Evolutionary conservation across 148 eudicot species (phyloP).

Genomic region (Diospyros kaki): DNA sequence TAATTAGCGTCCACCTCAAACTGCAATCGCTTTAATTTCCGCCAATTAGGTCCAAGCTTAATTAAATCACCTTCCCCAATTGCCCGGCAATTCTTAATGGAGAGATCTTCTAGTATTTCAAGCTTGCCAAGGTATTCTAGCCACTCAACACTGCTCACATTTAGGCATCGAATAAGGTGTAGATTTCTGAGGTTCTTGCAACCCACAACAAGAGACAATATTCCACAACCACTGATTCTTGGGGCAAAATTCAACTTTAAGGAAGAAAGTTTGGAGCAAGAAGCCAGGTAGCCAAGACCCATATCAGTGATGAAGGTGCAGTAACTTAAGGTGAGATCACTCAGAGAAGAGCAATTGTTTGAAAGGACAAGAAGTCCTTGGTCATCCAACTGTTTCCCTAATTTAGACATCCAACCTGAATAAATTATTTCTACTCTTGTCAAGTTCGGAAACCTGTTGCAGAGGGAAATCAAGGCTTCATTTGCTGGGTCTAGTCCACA

Average conservation of each 20-base stretch:
- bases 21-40: conserved; percentile 53
- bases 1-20: conserved; percentile 84
- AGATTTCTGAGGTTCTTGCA: conserved; percentile 57
- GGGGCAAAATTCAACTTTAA: conserved; percentile 73
- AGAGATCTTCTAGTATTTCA: conserved; percentile 56
- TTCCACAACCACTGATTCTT: conserved; percentile 79
- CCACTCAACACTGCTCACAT: conserved; percentile 73
- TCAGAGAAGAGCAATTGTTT: conserved; percentile 47
- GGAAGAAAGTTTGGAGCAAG: conserved; percentile 65
- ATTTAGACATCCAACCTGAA: conserved; percentile 89
- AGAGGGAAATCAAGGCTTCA: conserved; percentile 57
- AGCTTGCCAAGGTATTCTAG: conserved; percentile 77
- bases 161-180: conserved; percentile 70
- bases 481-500: conserved; percentile 85
- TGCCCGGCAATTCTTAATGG: conserved; percentile 74
- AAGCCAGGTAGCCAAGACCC: conserved; percentile 64
- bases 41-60: conserved; percentile 71
- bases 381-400: conserved; percentile 84
- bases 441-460: conserved; percentile 72
- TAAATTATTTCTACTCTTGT: conserved; percentile 64
- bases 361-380: conserved; percentile 62
- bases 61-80: conserved; percentile 86
- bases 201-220: conserved; percentile 68
- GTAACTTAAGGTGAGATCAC: conserved; percentile 71
- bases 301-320: conserved; percentile 83